A percentile compares a stretch with the other conserved stretches of the same genome.
Evolutionary conservation across 306 rosid genomes (phyloP).

Genomic region (Macrotyloma uniflorum): DNA sequence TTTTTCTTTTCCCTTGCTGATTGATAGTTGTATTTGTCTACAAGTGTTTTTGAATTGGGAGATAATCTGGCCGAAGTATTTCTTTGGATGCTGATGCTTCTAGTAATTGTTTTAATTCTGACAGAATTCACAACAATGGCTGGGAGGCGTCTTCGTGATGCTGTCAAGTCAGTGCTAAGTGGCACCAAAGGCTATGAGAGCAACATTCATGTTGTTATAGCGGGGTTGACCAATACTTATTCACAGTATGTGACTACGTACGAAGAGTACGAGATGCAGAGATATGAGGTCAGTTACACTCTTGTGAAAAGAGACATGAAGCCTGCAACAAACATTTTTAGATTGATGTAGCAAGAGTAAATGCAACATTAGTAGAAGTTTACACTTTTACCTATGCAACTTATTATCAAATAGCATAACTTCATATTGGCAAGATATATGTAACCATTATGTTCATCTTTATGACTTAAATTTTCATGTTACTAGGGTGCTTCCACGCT

Average conservation of each 20-base stretch:
- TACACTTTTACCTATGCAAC: background rate
- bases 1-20: background rate
- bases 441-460: background rate
- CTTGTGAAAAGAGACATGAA: conserved; percentile 22
- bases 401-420: background rate
- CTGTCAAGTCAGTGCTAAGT: conserved; percentile 71
- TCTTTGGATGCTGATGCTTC: conserved; percentile 34
- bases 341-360: conserved; percentile 17
- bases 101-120: conserved; percentile 24
- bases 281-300: conserved; percentile 85
- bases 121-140: conserved; percentile 98
- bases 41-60: background rate
- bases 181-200: conserved; percentile 47
- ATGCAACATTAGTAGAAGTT: background rate
- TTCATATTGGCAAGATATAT: background rate
- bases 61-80: conserved; percentile 4
- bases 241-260: conserved; percentile 89
- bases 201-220: conserved; percentile 73
- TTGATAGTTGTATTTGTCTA: background rate
- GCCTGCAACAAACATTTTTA: background rate
- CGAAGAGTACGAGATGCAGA: conserved; percentile 84
- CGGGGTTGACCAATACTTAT: conserved; percentile 93
- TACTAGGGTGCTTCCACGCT: conserved; percentile 89
- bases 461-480: conserved; percentile 25
- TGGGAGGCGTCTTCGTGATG: conserved; percentile 98